A percentile compares a stretch with the other conserved stretches of the same genome.
phyloP scores from a whole-genome alignment of 1,139 yeast species.

The Kodamaea sp. region DNA sequence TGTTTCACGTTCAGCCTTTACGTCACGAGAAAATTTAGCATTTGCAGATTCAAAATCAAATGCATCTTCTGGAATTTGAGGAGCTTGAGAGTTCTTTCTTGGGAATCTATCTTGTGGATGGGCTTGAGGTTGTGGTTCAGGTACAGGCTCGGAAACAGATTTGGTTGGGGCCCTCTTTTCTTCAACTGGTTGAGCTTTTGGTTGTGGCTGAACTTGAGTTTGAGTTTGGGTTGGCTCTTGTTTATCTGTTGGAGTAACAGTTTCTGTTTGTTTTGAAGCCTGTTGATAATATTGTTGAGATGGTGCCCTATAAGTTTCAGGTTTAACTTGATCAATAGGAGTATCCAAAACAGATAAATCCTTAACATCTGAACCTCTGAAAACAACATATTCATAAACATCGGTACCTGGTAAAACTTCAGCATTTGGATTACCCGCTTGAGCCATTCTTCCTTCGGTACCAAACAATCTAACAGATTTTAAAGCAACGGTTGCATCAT shows the following conservation, averaged over 20 bases:
- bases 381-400: slow-evolving; percentile 75
- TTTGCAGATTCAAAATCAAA: slow-evolving; percentile 53
- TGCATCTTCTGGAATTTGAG: slow-evolving; percentile 31
- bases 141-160: neutral
- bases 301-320: slow-evolving; percentile 23
- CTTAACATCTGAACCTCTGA: slow-evolving; percentile 90
- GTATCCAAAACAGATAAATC: slow-evolving; percentile 80
- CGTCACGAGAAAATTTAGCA: slow-evolving; percentile 44
- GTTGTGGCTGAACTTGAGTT: slow-evolving; percentile 21
- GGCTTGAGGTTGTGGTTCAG: slow-evolving; percentile 16
- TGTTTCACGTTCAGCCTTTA: slow-evolving; percentile 18
- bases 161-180: slow-evolving; percentile 10
- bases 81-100: slow-evolving; percentile 21
- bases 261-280: slow-evolving; percentile 5
- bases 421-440: slow-evolving; percentile 55
- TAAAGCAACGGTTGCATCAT: slow-evolving; percentile 86
- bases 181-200: slow-evolving; percentile 10
- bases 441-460: slow-evolving; percentile 80
- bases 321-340: slow-evolving; percentile 51
- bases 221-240: slow-evolving; percentile 7
- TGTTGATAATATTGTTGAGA: slow-evolving; percentile 13
- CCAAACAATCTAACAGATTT: slow-evolving; percentile 83
- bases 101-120: slow-evolving; percentile 13
- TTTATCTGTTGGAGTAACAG: slow-evolving; percentile 23
- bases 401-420: slow-evolving; percentile 76